Evolutionary conservation across 768 basidiomycete genomes (phyloP).

Genomic region (Amanita subjunquillea): DNA sequence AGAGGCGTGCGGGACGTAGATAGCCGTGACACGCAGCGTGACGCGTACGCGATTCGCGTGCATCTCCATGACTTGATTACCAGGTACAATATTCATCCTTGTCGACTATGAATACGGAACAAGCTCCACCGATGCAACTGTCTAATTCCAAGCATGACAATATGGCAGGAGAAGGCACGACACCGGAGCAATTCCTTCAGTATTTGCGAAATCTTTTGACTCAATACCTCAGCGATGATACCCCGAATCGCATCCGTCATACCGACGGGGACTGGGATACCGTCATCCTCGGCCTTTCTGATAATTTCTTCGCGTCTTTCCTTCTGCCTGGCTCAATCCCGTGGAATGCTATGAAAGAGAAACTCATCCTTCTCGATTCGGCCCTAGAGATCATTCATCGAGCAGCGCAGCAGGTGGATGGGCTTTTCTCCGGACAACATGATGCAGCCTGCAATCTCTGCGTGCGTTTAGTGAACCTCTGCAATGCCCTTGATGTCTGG

Average conservation of each 20-base stretch:
- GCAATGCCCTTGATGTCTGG: slow-evolving; percentile 50
- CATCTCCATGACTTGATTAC: not conserved
- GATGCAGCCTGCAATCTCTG: slow-evolving; percentile 40
- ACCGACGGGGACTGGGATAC: slow-evolving; percentile 37
- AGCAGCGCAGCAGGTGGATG: slow-evolving; percentile 37
- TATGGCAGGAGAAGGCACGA: slow-evolving; percentile 3
- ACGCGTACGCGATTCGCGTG: not conserved
- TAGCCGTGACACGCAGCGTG: slow-evolving; percentile 17
- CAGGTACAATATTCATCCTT: no score
- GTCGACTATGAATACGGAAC: slow-evolving; percentile 10
- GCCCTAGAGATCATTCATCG: slow-evolving; percentile 45
- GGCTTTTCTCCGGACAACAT: slow-evolving; percentile 35
- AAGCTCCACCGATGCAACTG: slow-evolving; percentile 19
- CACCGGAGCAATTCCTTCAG: slow-evolving; percentile 28
- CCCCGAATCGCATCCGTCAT: slow-evolving; percentile 14
- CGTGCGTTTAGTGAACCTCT: slow-evolving; percentile 41
- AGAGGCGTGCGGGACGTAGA: slow-evolving; percentile 68
- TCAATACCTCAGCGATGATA: slow-evolving; percentile 23
- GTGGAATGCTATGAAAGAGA: slow-evolving; percentile 50
- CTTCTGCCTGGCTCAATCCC: slow-evolving; percentile 38
- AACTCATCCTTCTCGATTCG: slow-evolving; percentile 41
- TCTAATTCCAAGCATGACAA: slow-evolving; percentile 1
- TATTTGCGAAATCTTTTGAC: slow-evolving; percentile 30
- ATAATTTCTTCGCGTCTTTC: slow-evolving; percentile 43
- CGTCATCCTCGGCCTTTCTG: slow-evolving; percentile 40